These are phyloP conservation scores for Cyclocybe aegerita DNA, from an alignment of 768 basidiomycete genomes.

Conservation along the genomic window DNA sequence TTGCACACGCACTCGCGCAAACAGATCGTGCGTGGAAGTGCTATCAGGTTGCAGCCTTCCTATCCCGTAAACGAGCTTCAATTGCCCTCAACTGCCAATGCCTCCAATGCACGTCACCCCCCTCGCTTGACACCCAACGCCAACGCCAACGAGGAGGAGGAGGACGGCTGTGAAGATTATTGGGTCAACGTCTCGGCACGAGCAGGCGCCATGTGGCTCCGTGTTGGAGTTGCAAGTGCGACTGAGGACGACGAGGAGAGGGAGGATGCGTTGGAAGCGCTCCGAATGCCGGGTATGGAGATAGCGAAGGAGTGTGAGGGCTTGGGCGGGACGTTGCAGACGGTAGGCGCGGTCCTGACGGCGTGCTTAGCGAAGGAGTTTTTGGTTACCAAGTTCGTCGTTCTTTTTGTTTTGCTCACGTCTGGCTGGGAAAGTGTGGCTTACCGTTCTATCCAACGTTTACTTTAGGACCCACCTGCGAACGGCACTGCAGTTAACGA, in stretches of 20 bases:
- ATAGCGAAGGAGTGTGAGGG: constrained; percentile 46
- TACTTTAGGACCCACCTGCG: too few species aligned
- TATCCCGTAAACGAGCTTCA: constrained; percentile 27
- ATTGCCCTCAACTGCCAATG: not conserved
- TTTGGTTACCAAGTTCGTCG: constrained; percentile 58
- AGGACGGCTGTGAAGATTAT: constrained; percentile 28
- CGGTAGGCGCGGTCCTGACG: constrained; percentile 52
- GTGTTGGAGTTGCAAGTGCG: constrained; percentile 24
- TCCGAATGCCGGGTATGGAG: constrained; percentile 31
- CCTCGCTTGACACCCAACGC: not conserved
- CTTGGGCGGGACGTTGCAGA: constrained; percentile 53
- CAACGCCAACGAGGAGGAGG: constrained; percentile 9
- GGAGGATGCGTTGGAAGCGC: constrained; percentile 25
- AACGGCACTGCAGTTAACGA: constrained; percentile 56
- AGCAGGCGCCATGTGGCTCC: constrained; percentile 33
- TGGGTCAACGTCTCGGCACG: constrained; percentile 33
- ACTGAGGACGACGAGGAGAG: constrained; percentile 11
- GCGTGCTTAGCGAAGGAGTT: constrained; percentile 57
- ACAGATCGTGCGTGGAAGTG: constrained; percentile 54
- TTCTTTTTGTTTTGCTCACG: constrained; percentile 7
- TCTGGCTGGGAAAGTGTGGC: too few species aligned
- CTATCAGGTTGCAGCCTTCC: constrained; percentile 60
- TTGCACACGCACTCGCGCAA: constrained; percentile 66
- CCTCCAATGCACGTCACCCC: not conserved
- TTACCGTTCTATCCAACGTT: too few species aligned